Evolutionary conservation across 116 monocot genomes (phyloP), one percentile per base, ranked within the genome.

Genomic region (Phalaenopsis hybrid): DNA sequence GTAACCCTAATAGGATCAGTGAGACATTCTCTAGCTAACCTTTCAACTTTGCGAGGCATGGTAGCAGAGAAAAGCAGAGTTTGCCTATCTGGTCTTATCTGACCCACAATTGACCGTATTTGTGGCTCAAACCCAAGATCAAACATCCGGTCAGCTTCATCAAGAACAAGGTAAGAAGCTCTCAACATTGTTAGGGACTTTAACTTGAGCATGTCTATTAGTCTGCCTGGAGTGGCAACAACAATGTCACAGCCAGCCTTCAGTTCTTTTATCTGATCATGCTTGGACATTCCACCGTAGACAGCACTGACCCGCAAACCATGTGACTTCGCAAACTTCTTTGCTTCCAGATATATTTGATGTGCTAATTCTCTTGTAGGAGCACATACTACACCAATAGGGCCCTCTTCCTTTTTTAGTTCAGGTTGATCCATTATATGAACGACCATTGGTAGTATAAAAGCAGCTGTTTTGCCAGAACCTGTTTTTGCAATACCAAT

Each of bases 381-480:
- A 86, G 99, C 99, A 82, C 99, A 99, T 82, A 99, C 91, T 9
- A 99, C 85, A 13, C 99, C 99, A 82, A 99, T 92, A 8, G 99
- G 99, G 69, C 99, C 99, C 80, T 99, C 94, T 77, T 92, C 99
- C 86, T 99, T 99, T 23, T 68, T 59, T 79, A 99, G 89, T 85
- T 99, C 99, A 85, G 99, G 99, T 74, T 99, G 99, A 74, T 99
- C 99, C 99, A 99, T 92, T 45, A 99, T 99, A 83, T 99, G 99
- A 75, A 94, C 95, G 85, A 99, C 90, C 99, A 99, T 95, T 49
- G 99, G 99, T 16, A 99, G 92, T 55, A 99, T 89, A 81, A 99
- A 99, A 21, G 99, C 94, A 78, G 99, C 95, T 79, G 99, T 99
- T 88, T 99, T 99, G 0, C 99, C 99, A 61, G 99, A 99, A 61